These are phyloP conservation scores for Euphorbia corollata DNA, from an alignment of 441 rosid genomes.

Conservation along the genomic window DNA sequence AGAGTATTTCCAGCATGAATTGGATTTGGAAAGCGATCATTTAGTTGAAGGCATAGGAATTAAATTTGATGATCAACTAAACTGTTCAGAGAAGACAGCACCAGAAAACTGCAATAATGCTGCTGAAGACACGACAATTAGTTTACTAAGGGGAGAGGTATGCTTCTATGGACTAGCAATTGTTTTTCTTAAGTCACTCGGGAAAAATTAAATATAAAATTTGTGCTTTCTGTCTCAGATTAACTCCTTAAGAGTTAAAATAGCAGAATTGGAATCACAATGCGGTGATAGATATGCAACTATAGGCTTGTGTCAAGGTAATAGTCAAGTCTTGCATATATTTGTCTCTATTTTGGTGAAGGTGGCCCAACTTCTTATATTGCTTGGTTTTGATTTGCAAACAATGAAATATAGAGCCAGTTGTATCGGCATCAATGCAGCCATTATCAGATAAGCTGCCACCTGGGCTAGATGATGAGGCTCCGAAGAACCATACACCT, in stretches of 20 bases:
- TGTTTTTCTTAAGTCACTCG: not conserved
- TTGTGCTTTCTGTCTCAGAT: constrained; percentile 40
- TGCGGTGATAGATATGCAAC: constrained; percentile 25
- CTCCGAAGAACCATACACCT: constrained; percentile 55
- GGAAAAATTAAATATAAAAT: not conserved
- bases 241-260: constrained; percentile 49
- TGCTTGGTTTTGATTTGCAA: constrained; percentile 11
- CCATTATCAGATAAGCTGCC: constrained; percentile 25
- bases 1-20: constrained; percentile 28
- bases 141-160: constrained; percentile 63
- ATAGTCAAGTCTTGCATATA: not conserved
- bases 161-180: constrained; percentile 14
- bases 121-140: constrained; percentile 33
- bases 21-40: constrained; percentile 25
- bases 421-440: constrained; percentile 21
- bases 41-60: constrained; percentile 27
- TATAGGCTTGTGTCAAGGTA: constrained; percentile 5
- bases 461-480: constrained; percentile 27
- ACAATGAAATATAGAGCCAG: constrained; percentile 34
- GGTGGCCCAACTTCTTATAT: not conserved
- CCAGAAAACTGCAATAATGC: constrained; percentile 27
- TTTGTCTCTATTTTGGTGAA: constrained; percentile 2
- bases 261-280: constrained; percentile 53
- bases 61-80: constrained; percentile 22
- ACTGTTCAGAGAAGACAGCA: constrained; percentile 25